Evolutionary conservation across 805 yeast species (phyloP), one percentile per base, ranked within the genome.

Genomic region (Yueomyces sp.): DNA sequence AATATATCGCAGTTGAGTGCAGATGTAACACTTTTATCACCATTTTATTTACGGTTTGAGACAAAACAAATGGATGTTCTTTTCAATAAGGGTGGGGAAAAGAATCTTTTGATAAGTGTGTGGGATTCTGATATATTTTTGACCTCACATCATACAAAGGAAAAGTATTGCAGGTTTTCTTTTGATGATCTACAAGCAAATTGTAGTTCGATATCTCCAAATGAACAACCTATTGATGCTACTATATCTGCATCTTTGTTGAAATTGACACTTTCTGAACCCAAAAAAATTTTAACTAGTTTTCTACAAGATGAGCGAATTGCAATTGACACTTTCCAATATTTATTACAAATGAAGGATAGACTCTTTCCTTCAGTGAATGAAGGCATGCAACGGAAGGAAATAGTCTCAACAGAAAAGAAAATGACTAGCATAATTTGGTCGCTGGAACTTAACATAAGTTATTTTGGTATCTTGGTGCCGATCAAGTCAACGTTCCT

Each of bases 201-300:
- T 40, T 44, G 44, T 34, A 43, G 44, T 7, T 30, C 32, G 26
- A 27, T 26, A 1, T 34, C 36, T 5, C 37, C 40, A 2, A 42
- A 44, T n/a, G 38, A 37, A n/a, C 9, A 39, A 3, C 27, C 39
- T 5, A 41, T 46, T 11, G 46, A 47, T 34, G 26, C 41, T 3
- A 40, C 43, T 4, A 19, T 51, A 6, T 47, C 53, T 5, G 48
- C 54, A 5, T 53, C 59, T 4, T 43, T 56, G 26, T 45, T 52
- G 6, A 57, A 57, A 37, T 32, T 56, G 39, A 57, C 60, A 1
- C 43, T 56, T 32, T 52, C 56, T 6, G 64, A 59, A 28, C 61
- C 63, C 3, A 54, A 55, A 28, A 48, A 55, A 37, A 42, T 57
- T 26, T 19, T 55, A 8, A 43, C 47, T 6, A 52, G 58, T 43